Conservation (phyloP, 305 asterid species). For the Plantago rigida region DNA sequence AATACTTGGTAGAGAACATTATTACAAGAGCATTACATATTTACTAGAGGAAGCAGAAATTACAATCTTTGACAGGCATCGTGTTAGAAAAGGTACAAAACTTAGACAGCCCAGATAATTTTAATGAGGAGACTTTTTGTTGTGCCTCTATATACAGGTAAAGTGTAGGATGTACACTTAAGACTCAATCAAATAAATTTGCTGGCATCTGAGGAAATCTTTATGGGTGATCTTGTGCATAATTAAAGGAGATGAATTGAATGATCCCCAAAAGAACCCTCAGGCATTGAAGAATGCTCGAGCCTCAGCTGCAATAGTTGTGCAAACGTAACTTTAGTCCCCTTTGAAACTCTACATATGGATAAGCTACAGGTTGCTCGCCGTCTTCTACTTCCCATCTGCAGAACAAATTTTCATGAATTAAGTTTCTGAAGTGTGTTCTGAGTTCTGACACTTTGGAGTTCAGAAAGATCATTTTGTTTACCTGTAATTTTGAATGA, state of each 20-base stretch:
- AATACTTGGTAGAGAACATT: background rate
- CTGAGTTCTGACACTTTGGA: background rate
- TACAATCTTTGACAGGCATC: background rate
- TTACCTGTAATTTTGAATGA: constrained; percentile 52
- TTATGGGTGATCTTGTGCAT: background rate
- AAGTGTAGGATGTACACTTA: background rate
- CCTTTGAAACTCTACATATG: constrained; percentile 54
- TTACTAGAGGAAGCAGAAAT: background rate
- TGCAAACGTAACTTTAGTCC: constrained; percentile 41
- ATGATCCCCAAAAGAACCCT: constrained; percentile 10
- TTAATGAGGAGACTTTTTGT: background rate
- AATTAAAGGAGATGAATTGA: background rate
- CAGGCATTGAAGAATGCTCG: background rate
- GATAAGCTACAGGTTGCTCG: constrained; percentile 57
- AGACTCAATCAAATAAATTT: background rate
- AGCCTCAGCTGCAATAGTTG: constrained; percentile 21
- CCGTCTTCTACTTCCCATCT: constrained; percentile 64
- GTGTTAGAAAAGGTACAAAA: background rate
- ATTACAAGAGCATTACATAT: background rate
- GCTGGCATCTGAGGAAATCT: background rate
- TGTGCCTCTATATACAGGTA: background rate
- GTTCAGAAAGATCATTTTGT: background rate
- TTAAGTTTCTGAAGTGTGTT: background rate
- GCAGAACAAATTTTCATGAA: background rate
- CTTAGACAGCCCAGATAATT: background rate